phyloP scores from a whole-genome alignment of 352 stramenopile genomes.

The Phytophthora brassicae region DNA sequence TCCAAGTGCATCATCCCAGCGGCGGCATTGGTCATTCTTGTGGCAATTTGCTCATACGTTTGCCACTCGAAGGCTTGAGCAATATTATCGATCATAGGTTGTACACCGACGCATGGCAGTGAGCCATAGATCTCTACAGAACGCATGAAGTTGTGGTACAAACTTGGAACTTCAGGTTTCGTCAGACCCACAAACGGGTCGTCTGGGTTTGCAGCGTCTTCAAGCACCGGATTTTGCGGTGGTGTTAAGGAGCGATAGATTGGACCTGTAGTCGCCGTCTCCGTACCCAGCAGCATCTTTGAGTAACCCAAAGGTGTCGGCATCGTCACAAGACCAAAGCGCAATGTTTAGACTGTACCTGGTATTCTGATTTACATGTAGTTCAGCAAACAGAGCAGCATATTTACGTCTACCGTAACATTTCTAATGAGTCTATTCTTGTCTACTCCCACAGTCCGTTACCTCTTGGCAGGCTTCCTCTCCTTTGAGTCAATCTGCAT shows the following conservation, averaged over 20 bases:
- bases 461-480: slow-evolving; percentile 51
- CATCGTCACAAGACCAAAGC: slow-evolving; percentile 12
- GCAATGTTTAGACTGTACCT: not conserved
- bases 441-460: slow-evolving; percentile 11
- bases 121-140: slow-evolving; percentile 29
- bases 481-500: slow-evolving; percentile 87
- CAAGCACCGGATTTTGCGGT: slow-evolving; percentile 30
- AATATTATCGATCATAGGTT: slow-evolving; percentile 33
- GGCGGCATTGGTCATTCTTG: slow-evolving; percentile 38
- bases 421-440: too few relatives aligned
- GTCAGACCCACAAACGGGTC: slow-evolving; percentile 49
- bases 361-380: slow-evolving; percentile 2
- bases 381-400: not conserved
- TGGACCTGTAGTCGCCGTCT: slow-evolving; percentile 37
- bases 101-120: slow-evolving; percentile 44
- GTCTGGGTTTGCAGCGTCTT: slow-evolving; percentile 34
- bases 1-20: slow-evolving; percentile 49
- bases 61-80: slow-evolving; percentile 50
- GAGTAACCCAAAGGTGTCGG: slow-evolving; percentile 48
- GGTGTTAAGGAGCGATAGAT: slow-evolving; percentile 47
- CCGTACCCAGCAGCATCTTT: slow-evolving; percentile 44
- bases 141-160: slow-evolving; percentile 53
- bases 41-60: slow-evolving; percentile 54
- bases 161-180: slow-evolving; percentile 34
- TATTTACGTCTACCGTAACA: too few relatives aligned